Percentiles rank a stretch among this genome's conserved stretches.
phyloP scores from a whole-genome alignment of 495 filamentous ascomycete genomes.

The Acidiella bohemica region DNA sequence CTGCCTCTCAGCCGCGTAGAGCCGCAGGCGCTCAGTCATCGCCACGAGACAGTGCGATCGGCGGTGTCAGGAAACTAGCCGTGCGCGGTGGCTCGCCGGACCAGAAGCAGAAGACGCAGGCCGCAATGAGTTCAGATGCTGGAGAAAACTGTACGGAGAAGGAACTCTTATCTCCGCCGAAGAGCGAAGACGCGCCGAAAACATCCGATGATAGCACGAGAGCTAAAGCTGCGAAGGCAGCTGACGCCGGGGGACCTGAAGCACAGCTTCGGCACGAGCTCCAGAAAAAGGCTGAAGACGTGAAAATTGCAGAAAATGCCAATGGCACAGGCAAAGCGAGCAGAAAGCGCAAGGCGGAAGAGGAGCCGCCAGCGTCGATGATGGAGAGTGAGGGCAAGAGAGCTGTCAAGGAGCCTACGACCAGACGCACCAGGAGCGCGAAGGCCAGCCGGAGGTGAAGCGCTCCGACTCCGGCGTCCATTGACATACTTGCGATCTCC shows the following conservation, averaged over 20 bases:
- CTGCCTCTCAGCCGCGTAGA: background rate
- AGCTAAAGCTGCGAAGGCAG: background rate
- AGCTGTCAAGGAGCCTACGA: constrained; percentile 5
- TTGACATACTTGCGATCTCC: too few species aligned
- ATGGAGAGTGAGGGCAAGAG: background rate
- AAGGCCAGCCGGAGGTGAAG: too few species aligned
- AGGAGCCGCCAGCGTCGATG: background rate
- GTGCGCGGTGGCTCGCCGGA: background rate
- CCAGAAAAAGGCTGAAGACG: background rate
- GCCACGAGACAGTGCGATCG: constrained; percentile 9
- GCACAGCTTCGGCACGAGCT: background rate
- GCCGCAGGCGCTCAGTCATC: constrained; percentile 2
- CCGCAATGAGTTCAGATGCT: constrained; percentile 3
- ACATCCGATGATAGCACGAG: background rate
- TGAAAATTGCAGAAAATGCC: too few species aligned
- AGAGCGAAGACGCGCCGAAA: background rate
- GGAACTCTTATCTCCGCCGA: background rate
- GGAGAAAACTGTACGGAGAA: background rate
- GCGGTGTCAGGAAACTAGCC: too few species aligned
- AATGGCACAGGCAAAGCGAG: background rate
- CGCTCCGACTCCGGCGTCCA: too few species aligned
- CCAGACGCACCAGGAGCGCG: constrained; percentile 11
- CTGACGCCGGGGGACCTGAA: background rate
- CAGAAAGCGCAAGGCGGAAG: constrained; percentile 1
- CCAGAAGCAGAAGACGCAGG: background rate